Percentiles rank a stretch among this genome's conserved stretches.
phyloP scores from a whole-genome alignment of 208 protist species.

The Trypanosomatidae sp. region DNA sequence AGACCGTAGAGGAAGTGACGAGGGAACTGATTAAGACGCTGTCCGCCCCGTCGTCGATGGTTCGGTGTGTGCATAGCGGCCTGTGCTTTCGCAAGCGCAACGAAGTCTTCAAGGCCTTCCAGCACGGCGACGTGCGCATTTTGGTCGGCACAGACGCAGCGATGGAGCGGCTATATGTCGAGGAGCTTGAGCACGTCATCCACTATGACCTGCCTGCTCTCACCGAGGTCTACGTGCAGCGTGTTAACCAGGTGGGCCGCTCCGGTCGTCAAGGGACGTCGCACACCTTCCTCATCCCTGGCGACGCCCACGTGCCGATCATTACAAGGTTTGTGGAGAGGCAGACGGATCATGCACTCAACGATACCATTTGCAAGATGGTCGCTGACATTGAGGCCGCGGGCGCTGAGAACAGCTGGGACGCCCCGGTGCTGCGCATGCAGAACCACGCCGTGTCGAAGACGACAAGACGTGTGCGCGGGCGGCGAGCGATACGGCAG shows the following conservation, averaged over 20 bases:
- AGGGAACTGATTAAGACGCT: slow-evolving; percentile 46
- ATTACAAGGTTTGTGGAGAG: slow-evolving; percentile 61
- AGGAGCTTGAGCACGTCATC: slow-evolving; percentile 94
- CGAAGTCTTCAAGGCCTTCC: slow-evolving; percentile 76
- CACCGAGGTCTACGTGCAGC: slow-evolving; percentile 98
- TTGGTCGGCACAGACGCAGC: slow-evolving; percentile 97
- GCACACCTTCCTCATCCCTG: slow-evolving; percentile 91
- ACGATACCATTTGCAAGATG: slow-evolving; percentile 27
- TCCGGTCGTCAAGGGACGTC: slow-evolving; percentile 93
- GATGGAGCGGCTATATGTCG: slow-evolving; percentile 94
- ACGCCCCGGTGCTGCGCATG: slow-evolving; percentile 20
- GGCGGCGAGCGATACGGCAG: slow-evolving; percentile 31
- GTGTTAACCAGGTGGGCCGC: slow-evolving; percentile 97
- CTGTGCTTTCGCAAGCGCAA: slow-evolving; percentile 66
- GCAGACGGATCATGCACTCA: slow-evolving; percentile 41
- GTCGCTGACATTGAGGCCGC: slow-evolving; percentile 19
- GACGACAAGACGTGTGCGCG: slow-evolving; percentile 43
- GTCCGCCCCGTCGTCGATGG: slow-evolving; percentile 50
- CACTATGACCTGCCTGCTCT: slow-evolving; percentile 95
- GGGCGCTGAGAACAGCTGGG: slow-evolving; percentile 45
- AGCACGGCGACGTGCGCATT: slow-evolving; percentile 78
- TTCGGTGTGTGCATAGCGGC: slow-evolving; percentile 93
- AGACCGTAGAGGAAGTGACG: slow-evolving; percentile 56
- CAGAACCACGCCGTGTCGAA: slow-evolving; percentile 19
- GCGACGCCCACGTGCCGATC: slow-evolving; percentile 52